Evolutionary conservation across 768 basidiomycete species (phyloP).

Genomic region (Russula olivacea): DNA sequence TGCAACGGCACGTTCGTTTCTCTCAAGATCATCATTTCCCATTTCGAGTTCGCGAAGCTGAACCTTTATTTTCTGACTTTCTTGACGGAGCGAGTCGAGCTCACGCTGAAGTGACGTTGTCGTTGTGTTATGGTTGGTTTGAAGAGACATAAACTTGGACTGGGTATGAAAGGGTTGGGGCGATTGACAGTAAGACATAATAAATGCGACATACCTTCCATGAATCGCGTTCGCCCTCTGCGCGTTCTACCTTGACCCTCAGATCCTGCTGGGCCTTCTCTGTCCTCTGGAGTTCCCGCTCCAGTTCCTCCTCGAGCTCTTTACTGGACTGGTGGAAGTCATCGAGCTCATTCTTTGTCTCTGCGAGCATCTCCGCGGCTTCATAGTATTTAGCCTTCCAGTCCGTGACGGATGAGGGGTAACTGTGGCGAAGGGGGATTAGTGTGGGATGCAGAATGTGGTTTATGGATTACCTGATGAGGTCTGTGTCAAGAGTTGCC

Average conservation of each 20-base stretch:
- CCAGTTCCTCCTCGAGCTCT: conserved; percentile 90
- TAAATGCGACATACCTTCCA: conserved; percentile 70
- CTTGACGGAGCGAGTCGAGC: conserved; percentile 73
- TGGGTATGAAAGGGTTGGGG: conserved; percentile 31
- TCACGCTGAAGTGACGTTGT: conserved; percentile 89
- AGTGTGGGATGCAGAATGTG: neutral
- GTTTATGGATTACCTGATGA: conserved; percentile 44
- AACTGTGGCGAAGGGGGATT: conserved; percentile 36
- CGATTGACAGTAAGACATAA: conserved; percentile 2
- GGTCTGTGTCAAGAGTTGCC: conserved; percentile 57
- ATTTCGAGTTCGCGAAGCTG: conserved; percentile 87
- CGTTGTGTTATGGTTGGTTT: conserved; percentile 86
- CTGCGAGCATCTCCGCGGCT: conserved; percentile 75
- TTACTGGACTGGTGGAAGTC: conserved; percentile 85
- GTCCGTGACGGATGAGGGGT: conserved; percentile 45
- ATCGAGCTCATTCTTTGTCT: conserved; percentile 79
- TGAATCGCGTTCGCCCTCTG: conserved; percentile 75
- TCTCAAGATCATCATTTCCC: conserved; percentile 96
- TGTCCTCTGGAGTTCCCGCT: conserved; percentile 82
- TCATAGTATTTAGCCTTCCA: conserved; percentile 80
- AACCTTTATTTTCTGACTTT: conserved; percentile 62
- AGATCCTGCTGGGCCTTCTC: conserved; percentile 82
- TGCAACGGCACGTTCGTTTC: conserved; percentile 84
- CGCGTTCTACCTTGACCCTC: conserved; percentile 59
- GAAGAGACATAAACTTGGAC: conserved; percentile 81